Percentiles rank a stretch among this genome's conserved stretches.
These are phyloP conservation scores for Capsaspora owczarzaki DNA, from an alignment of 78 protist genomes.

Conservation along the genomic window DNA sequence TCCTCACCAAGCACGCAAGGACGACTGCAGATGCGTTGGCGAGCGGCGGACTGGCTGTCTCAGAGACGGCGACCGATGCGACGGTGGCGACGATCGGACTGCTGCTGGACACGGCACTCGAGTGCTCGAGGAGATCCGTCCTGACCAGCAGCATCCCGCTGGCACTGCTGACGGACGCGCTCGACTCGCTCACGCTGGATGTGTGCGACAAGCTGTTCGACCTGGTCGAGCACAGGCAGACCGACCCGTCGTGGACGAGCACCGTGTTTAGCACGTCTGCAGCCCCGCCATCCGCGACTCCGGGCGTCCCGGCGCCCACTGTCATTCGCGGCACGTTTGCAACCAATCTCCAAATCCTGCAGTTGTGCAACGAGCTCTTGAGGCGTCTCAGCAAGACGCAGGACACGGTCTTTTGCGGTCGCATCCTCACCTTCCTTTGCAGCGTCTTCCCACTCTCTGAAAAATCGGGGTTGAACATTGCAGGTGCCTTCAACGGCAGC, in stretches of 20 bases:
- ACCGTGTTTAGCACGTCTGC: not conserved
- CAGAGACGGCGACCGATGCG: too few relatives aligned
- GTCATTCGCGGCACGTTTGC: too few relatives aligned
- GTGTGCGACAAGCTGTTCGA: not conserved
- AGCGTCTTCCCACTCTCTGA: constrained; percentile 13
- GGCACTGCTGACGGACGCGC: not conserved
- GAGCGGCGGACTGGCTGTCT: too few relatives aligned
- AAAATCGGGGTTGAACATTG: constrained; percentile 11
- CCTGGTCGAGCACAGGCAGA: not conserved
- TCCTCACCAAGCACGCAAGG: too few relatives aligned
- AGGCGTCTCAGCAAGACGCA: constrained; percentile 7
- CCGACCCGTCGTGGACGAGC: not conserved
- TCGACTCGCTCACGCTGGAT: not conserved
- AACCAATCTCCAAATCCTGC: too few relatives aligned
- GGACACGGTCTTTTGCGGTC: constrained; percentile 19
- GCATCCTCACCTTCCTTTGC: constrained; percentile 13
- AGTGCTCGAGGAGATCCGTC: too few relatives aligned
- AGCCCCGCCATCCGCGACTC: too few relatives aligned
- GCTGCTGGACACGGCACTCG: too few relatives aligned
- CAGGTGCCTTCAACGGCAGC: not conserved
- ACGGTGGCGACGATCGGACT: too few relatives aligned
- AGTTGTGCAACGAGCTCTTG: constrained; percentile 11
- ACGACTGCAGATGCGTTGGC: too few relatives aligned
- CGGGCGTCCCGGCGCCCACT: too few relatives aligned
- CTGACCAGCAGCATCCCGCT: too few relatives aligned